Conservation (phyloP, 768 basidiomycete species). For the Russula vinacea region DNA sequence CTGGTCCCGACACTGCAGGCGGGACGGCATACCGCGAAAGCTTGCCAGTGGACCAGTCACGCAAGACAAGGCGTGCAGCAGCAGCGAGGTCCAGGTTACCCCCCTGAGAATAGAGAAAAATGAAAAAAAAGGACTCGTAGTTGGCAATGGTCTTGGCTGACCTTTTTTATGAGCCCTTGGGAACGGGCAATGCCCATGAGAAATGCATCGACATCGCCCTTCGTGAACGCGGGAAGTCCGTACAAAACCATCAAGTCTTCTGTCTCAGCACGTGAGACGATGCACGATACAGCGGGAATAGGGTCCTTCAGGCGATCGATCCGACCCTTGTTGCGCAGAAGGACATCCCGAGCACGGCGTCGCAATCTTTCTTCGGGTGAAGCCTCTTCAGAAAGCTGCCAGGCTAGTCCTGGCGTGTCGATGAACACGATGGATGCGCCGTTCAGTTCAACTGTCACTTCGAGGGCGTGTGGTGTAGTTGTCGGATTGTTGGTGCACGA, state of each 20-base stretch:
- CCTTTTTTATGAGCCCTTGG: slow-evolving; percentile 75
- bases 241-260: slow-evolving; percentile 92
- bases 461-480: slow-evolving; percentile 68
- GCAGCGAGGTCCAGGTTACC: slow-evolving; percentile 68
- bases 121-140: slow-evolving; percentile 18
- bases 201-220: slow-evolving; percentile 68
- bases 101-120: slow-evolving; percentile 44
- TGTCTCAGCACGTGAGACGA: slow-evolving; percentile 62
- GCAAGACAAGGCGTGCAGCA: slow-evolving; percentile 74
- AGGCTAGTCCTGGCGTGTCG: slow-evolving; percentile 86
- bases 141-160: slow-evolving; percentile 34
- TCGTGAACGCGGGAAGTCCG: slow-evolving; percentile 72
- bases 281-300: slow-evolving; percentile 51
- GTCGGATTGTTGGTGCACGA: slow-evolving; percentile 56
- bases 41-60: slow-evolving; percentile 79
- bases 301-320: slow-evolving; percentile 86
- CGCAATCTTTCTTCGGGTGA: slow-evolving; percentile 41
- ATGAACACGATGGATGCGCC: slow-evolving; percentile 60
- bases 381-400: slow-evolving; percentile 42
- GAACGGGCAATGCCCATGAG: slow-evolving; percentile 73
- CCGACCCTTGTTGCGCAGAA: slow-evolving; percentile 75
- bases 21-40: slow-evolving; percentile 71
- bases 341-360: slow-evolving; percentile 60
- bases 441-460: slow-evolving; percentile 49
- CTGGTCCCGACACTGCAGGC: slow-evolving; percentile 31